Conservation (phyloP, 1,139 yeast species). For the Yamadazyma dushanensis region DNA sequence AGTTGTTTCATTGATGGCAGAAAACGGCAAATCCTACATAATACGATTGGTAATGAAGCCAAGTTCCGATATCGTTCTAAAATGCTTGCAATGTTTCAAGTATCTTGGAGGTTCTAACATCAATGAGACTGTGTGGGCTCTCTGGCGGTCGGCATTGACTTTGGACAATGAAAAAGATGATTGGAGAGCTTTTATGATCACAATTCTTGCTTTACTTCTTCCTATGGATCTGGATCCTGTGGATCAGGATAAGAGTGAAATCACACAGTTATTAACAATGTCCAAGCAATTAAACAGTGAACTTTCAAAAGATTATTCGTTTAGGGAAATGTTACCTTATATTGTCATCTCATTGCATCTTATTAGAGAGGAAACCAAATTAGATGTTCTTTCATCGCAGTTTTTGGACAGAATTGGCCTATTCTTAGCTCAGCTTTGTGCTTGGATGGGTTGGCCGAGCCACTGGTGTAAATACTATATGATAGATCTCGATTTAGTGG, state of each 20-base stretch:
- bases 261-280: constrained; percentile 40
- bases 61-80: constrained; percentile 36
- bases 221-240: constrained; percentile 34
- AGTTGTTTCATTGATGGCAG: constrained; percentile 25
- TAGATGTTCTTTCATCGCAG: constrained; percentile 49
- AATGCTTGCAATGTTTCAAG: constrained; percentile 50
- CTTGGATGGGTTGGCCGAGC: constrained; percentile 76
- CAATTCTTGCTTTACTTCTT: constrained; percentile 48
- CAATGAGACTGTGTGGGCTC: constrained; percentile 56
- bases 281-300: constrained; percentile 34
- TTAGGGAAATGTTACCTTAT: constrained; percentile 56
- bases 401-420: constrained; percentile 45
- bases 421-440: constrained; percentile 60
- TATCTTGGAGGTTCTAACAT: constrained; percentile 59
- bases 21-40: constrained; percentile 26
- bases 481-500: constrained; percentile 24
- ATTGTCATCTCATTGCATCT: constrained; percentile 72
- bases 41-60: constrained; percentile 50
- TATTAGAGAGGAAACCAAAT: constrained; percentile 69
- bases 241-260: constrained; percentile 25
- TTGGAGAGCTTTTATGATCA: constrained; percentile 62
- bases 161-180: constrained; percentile 46
- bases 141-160: constrained; percentile 63
- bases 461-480: constrained; percentile 64
- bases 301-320: constrained; percentile 33